Percentiles rank a stretch among this genome's conserved stretches.
Evolutionary conservation across 192 early-diverging fungal genomes (phyloP).

Genomic region (Geranomyces michiganensis): DNA sequence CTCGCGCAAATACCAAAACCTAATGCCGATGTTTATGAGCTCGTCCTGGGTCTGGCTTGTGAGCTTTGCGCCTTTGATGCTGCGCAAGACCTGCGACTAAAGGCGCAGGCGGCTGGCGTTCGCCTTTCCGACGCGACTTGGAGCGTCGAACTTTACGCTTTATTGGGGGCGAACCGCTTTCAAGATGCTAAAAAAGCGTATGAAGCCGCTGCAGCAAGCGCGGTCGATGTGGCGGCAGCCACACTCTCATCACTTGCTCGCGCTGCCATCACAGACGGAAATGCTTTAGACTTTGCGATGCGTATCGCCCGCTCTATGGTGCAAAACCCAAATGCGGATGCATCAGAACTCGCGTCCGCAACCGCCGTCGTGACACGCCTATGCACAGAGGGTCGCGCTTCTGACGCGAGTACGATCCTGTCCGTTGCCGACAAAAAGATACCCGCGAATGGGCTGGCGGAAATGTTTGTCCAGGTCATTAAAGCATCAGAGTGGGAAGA

Average conservation of each 20-base stretch:
- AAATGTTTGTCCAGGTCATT: no score
- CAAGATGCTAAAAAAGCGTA: background rate
- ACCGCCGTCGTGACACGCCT: background rate
- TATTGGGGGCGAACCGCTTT: background rate
- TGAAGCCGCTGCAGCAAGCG: background rate
- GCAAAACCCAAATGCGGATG: background rate
- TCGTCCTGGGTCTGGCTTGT: background rate
- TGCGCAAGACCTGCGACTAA: background rate
- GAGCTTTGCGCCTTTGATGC: background rate
- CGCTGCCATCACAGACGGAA: background rate
- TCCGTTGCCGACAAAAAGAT: no score
- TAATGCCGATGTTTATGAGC: conserved; percentile 8
- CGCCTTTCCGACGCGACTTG: background rate
- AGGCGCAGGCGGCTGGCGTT: background rate
- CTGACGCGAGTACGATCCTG: no score
- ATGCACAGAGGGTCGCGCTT: background rate
- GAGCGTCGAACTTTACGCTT: background rate
- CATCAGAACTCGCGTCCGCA: background rate
- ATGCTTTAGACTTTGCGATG: no score
- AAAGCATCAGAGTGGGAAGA: no score
- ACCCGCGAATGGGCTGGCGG: no score
- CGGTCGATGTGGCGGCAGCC: background rate
- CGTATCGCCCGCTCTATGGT: no score
- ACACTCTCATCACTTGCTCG: background rate
- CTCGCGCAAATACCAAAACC: background rate